Conservation (phyloP, 192 early-diverging fungal species). For the Glomus cerebriforme region DNA sequence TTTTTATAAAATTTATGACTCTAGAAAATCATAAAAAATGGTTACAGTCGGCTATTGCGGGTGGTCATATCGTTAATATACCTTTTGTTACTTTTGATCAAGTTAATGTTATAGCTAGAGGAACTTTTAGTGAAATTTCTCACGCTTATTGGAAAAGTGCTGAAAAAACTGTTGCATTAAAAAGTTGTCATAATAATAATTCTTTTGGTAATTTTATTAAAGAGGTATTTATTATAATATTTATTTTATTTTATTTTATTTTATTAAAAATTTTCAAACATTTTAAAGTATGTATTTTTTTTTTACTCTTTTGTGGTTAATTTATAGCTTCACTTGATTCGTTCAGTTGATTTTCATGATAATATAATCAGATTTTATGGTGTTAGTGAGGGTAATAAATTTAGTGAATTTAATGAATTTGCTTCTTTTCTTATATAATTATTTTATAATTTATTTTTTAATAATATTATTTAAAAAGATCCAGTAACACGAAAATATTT, state of each 20-base stretch:
- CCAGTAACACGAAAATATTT: constrained; percentile 8
- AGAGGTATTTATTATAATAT: no score
- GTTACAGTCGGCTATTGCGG: not conserved
- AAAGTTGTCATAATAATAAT: not conserved
- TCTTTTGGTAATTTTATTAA: not conserved
- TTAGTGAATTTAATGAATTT: not conserved
- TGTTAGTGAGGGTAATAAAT: constrained; percentile 16
- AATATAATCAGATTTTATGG: constrained; percentile 8
- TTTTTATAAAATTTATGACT: no score
- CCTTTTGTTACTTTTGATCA: not conserved
- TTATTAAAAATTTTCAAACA: not conserved
- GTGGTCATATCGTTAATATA: not conserved
- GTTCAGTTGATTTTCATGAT: constrained; percentile 13
- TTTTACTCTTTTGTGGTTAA: not conserved
- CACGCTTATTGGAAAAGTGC: constrained; percentile 2
- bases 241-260: not conserved
- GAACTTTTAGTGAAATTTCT: not conserved
- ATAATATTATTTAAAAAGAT: not conserved
- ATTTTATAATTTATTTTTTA: no score
- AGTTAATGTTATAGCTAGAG: not conserved
- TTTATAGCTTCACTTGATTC: not conserved
- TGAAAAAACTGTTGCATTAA: constrained; percentile 21
- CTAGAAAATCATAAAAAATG: not conserved
- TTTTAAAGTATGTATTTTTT: not conserved
- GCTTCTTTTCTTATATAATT: not conserved